These are phyloP conservation scores for Tuber aestivum DNA, from an alignment of 495 filamentous ascomycete genomes.

Conservation along the genomic window DNA sequence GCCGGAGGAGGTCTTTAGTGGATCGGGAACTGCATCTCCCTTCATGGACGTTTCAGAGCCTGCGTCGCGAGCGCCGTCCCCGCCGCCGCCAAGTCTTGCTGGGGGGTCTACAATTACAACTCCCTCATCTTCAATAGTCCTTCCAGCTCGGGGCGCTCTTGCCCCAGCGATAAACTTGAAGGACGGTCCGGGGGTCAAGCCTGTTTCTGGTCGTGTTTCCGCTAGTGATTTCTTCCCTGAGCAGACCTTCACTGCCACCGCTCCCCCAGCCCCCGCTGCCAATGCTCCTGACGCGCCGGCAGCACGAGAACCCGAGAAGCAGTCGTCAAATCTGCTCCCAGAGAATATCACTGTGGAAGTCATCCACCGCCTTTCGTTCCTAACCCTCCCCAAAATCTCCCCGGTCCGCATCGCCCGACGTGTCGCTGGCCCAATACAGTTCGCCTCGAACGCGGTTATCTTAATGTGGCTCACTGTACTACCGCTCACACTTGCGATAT, in stretches of 20 bases:
- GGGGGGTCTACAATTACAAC: slow-evolving; percentile 22
- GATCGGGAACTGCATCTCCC: slow-evolving; percentile 16
- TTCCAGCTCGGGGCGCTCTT: slow-evolving; percentile 9
- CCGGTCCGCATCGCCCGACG: not conserved
- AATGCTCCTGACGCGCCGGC: not conserved
- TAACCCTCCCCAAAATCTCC: not conserved
- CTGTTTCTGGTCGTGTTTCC: slow-evolving; percentile 21
- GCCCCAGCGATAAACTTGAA: slow-evolving; percentile 28
- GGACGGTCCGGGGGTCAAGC: slow-evolving; percentile 14
- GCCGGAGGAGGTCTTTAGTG: slow-evolving; percentile 22
- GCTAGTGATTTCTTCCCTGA: slow-evolving; percentile 12
- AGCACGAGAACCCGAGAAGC: not conserved
- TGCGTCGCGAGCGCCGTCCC: slow-evolving; percentile 21
- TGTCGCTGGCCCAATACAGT: not conserved
- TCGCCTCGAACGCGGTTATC: not conserved
- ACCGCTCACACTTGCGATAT: not conserved
- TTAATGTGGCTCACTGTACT: not conserved
- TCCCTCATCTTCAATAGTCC: slow-evolving; percentile 25
- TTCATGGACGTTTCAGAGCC: slow-evolving; percentile 25
- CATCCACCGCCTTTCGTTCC: not conserved
- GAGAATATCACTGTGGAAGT: slow-evolving; percentile 1
- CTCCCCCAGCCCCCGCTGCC: not conserved
- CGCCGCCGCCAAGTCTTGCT: slow-evolving; percentile 27
- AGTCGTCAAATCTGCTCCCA: not conserved
- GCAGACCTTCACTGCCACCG: not conserved